Base-by-base conservation (phyloP, 108 stramenopile species). In the Aureococcus anophagefferens region DNA sequence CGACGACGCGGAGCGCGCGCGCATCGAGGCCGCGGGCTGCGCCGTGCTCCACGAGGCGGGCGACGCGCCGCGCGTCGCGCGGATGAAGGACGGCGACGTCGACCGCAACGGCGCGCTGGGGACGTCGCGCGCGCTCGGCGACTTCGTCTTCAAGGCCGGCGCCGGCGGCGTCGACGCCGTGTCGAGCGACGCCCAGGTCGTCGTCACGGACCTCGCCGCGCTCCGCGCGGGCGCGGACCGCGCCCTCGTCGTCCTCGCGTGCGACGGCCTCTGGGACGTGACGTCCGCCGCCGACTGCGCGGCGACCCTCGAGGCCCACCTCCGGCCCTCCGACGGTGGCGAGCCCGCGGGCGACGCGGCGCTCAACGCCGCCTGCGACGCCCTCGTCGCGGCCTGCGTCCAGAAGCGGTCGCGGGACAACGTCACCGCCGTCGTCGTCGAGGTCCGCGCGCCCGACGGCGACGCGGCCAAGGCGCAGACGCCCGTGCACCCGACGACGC, bases 211-310 rank as follows among this genome's bases (percentile, higher is more conserved):
- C 40, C 9, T 66, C 62, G 30, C 65, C 5, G 83, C 86, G 30
- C 72, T 83, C 63, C 91, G 94, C 0, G 94, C 93, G 28, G 68
- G 73, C 15, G 40, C 70, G 28, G 73, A 69, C 9, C 92, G 93
- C 70, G 67, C 82, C 73, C 86, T 83, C 67, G 71, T 96, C 63
- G 76, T 96, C 44, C 65, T 96, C 62, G 95, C 93, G 51, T 96
- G 95, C 68, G 95, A 96, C 69, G 95, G 95, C 17, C 75, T 89
- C 33, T 91, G 88, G 88, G 95, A 96, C 74, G 95, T 94, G 33
- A 86, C 90, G 84, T 72, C 76, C 15, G 89, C 88, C 74, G 80
- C 87, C 4, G 81, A 90, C 46, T 89, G 86, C 21, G 85, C 75
- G 33, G 80, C 85, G 0, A 90, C 89, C 76, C 87, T 94, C 21